Conservation (phyloP, 306 rosid species). For the Vigna unguiculata region DNA sequence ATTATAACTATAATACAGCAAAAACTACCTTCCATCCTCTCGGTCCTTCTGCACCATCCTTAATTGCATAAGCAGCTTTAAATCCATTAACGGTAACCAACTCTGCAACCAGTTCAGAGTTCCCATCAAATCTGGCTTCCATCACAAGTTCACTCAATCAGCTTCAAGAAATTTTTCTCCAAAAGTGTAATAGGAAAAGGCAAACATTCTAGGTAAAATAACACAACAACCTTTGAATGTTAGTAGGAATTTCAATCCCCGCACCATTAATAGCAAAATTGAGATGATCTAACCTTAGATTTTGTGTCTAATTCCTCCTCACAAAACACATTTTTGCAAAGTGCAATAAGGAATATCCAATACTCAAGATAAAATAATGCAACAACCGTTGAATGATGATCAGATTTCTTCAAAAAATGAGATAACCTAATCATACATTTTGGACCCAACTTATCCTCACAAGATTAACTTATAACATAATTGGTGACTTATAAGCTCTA, state of each 20-base stretch:
- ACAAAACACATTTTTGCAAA: neutral
- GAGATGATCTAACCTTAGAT: neutral
- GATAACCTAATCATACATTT: neutral
- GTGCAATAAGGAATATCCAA: neutral
- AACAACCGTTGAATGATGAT: neutral
- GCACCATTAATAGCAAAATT: neutral
- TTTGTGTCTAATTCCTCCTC: neutral
- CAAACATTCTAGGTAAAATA: neutral
- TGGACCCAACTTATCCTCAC: neutral
- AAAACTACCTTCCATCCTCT: constrained; percentile 89
- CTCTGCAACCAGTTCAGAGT: constrained; percentile 95
- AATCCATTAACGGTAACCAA: constrained; percentile 84
- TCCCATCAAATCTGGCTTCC: constrained; percentile 99
- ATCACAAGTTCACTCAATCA: constrained; percentile 66
- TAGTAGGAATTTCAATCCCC: neutral
- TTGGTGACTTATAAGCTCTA: neutral
- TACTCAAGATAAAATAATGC: neutral
- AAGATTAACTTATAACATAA: neutral
- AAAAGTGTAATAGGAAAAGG: constrained; percentile 31
- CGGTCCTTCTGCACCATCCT: constrained; percentile 97
- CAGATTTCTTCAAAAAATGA: neutral
- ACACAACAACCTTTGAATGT: neutral
- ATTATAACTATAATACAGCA: constrained; percentile 3
- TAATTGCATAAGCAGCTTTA: constrained; percentile 92
- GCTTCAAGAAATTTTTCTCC: constrained; percentile 50